phyloP scores from a whole-genome alignment of 192 early-diverging fungal species.

The Podila horticola region DNA sequence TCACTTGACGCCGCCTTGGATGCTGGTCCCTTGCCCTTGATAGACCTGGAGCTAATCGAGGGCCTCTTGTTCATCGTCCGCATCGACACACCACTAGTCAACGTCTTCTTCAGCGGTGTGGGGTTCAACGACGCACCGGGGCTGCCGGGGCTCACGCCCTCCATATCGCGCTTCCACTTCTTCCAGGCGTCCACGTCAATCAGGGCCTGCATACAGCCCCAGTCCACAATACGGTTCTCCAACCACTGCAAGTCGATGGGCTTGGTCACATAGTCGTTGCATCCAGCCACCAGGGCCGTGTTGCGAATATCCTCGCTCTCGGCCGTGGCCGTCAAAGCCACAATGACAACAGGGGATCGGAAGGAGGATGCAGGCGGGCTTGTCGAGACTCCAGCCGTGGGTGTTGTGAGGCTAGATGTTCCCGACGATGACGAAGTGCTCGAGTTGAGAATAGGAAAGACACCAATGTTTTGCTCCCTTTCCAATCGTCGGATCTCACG shows the following conservation, averaged over 20 bases:
- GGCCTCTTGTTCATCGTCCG: slow-evolving; percentile 34
- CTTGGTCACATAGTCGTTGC: slow-evolving; percentile 93
- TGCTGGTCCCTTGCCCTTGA: slow-evolving; percentile 27
- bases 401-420: neutral
- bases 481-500: slow-evolving; percentile 68
- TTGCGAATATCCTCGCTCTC: slow-evolving; percentile 63
- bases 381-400: slow-evolving; percentile 5
- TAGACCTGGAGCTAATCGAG: slow-evolving; percentile 35
- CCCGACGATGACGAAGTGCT: slow-evolving; percentile 2
- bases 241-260: slow-evolving; percentile 87
- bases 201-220: slow-evolving; percentile 93
- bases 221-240: slow-evolving; percentile 88
- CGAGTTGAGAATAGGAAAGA: slow-evolving; percentile 54
- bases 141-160: slow-evolving; percentile 27
- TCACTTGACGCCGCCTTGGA: slow-evolving; percentile 9
- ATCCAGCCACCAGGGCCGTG: slow-evolving; percentile 84
- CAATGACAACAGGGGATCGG: slow-evolving; percentile 83
- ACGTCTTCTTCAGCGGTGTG: slow-evolving; percentile 9
- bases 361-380: slow-evolving; percentile 52
- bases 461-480: slow-evolving; percentile 65
- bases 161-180: slow-evolving; percentile 57
- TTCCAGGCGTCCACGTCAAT: slow-evolving; percentile 86
- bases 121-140: neutral
- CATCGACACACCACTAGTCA: slow-evolving; percentile 16
- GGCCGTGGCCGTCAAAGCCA: slow-evolving; percentile 80